Percentiles rank a stretch among this genome's conserved stretches.
Conservation (phyloP, 345 rosid genomes). For the Reutealis trisperma region DNA sequence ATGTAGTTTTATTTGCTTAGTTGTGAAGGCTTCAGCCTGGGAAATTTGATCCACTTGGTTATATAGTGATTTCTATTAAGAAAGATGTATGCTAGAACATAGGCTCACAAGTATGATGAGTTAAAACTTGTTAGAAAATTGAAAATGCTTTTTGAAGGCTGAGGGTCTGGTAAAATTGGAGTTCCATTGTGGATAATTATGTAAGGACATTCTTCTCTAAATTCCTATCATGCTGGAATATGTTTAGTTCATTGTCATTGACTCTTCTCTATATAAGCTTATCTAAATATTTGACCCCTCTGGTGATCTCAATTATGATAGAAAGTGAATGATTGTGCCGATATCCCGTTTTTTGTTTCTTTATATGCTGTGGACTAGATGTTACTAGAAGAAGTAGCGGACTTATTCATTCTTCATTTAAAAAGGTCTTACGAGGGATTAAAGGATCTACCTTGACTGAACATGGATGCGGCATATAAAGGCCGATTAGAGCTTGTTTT, state of each 20-base stretch:
- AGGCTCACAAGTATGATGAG: neutral
- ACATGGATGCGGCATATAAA: neutral
- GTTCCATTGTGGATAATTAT: neutral
- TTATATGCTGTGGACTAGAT: too few relatives aligned
- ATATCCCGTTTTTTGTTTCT: neutral
- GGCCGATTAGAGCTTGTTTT: too few relatives aligned
- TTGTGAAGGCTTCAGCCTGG: neutral
- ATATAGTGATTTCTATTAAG: too few relatives aligned
- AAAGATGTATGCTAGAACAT: neutral
- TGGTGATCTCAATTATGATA: neutral
- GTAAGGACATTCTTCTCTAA: neutral
- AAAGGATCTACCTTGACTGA: neutral
- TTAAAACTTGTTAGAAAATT: neutral
- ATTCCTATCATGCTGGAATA: neutral
- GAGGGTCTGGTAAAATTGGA: neutral
- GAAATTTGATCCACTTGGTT: neutral
- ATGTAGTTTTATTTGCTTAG: neutral
- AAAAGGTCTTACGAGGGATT: neutral
- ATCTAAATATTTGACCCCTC: neutral
- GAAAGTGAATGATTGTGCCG: neutral
- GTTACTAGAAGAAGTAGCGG: too few relatives aligned
- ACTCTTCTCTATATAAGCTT: neutral
- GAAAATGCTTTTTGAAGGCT: neutral
- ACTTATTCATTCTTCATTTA: neutral
- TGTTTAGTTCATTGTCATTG: neutral